Conservation (phyloP, 108 stramenopile genomes). For the Poteriospumella lacustris region DNA sequence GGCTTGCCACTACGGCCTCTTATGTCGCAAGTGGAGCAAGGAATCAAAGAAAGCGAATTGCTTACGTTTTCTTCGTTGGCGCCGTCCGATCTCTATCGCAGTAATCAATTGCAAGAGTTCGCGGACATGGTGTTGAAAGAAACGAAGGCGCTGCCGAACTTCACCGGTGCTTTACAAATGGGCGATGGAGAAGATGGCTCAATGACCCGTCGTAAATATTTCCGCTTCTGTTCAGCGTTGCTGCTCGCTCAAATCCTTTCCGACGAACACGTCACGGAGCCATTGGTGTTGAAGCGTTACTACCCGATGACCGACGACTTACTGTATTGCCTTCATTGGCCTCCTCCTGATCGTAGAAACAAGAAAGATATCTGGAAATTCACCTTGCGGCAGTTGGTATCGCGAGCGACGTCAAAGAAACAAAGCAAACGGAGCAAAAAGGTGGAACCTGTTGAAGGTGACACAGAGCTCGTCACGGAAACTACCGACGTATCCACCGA, state of each 20-base stretch:
- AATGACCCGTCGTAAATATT: background rate
- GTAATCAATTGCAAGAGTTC: constrained; percentile 1
- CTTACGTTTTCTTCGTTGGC: constrained; percentile 11
- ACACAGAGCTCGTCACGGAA: background rate
- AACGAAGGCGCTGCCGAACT: background rate
- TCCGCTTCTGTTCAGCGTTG: background rate
- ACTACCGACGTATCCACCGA: background rate
- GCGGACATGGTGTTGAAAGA: background rate
- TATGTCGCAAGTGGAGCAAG: background rate
- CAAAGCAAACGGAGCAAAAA: background rate
- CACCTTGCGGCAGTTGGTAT: background rate
- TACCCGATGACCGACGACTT: constrained; percentile 5
- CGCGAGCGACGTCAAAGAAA: background rate
- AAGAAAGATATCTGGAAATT: background rate
- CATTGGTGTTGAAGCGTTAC: background rate
- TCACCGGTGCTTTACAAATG: background rate
- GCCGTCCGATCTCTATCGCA: background rate
- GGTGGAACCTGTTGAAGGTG: background rate
- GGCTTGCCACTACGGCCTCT: background rate
- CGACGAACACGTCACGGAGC: background rate
- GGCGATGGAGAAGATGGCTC: background rate
- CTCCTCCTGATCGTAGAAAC: constrained; percentile 5
- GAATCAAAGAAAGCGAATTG: constrained; percentile 21
- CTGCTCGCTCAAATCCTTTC: background rate
- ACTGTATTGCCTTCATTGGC: constrained; percentile 5